Conservation (phyloP, 176 grass and related monocot genomes). For the Pontederia crassipes region DNA sequence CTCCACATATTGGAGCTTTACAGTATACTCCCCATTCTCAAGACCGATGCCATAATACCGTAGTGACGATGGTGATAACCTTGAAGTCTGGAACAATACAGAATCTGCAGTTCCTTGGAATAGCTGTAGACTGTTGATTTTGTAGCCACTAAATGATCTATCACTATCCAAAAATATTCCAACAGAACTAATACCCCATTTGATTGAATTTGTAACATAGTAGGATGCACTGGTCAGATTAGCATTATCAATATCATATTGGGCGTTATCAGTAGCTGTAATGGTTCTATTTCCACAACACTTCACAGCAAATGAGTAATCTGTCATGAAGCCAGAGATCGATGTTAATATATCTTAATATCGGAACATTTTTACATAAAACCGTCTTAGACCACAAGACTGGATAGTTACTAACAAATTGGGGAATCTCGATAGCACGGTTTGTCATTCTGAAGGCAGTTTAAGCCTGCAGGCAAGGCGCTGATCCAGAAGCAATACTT, state of each 20-base stretch:
- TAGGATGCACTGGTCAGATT: neutral
- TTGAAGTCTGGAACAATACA: slow-evolving; percentile 28
- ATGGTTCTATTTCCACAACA: slow-evolving; percentile 5
- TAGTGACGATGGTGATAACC: slow-evolving; percentile 32
- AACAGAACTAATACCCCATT: slow-evolving; percentile 35
- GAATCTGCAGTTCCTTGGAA: neutral
- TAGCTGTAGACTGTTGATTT: no score
- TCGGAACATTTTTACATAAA: neutral
- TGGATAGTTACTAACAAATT: no score
- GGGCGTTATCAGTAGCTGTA: slow-evolving; percentile 2
- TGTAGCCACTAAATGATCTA: neutral
- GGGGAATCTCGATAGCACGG: no score
- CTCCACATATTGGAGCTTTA: slow-evolving; percentile 33
- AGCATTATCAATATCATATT: neutral
- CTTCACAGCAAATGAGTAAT: slow-evolving; percentile 13
- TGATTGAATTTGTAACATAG: slow-evolving; percentile 12
- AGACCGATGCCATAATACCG: slow-evolving; percentile 33
- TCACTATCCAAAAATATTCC: slow-evolving; percentile 8
- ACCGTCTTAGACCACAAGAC: no score
- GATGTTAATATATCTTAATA: neutral
- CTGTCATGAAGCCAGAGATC: neutral
- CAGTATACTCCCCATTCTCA: slow-evolving; percentile 40
- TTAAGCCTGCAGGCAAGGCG: no score
- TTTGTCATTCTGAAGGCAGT: no score
- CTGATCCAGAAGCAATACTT: no score